phyloP scores from a whole-genome alignment of 805 yeast species.

The Candida bentonensis region DNA sequence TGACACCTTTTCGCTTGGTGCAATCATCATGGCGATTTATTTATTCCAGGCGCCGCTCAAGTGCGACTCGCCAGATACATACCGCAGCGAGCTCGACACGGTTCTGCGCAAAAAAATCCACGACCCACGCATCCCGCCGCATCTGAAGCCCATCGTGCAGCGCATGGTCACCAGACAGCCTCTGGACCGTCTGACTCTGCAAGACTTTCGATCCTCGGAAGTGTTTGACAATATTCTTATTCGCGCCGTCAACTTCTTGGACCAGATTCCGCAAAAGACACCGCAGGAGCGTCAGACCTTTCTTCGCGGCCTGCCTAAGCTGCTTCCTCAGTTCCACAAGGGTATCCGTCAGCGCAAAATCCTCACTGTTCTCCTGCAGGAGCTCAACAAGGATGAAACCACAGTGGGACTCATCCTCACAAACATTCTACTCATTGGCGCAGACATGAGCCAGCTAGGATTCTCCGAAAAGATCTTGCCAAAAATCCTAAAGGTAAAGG shows the following conservation, averaged over 20 bases:
- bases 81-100: constrained; percentile 32
- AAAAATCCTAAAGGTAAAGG: constrained; percentile 24
- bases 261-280: constrained; percentile 66
- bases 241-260: constrained; percentile 66
- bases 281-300: constrained; percentile 54
- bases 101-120: constrained; percentile 17
- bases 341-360: constrained; percentile 51
- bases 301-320: constrained; percentile 44
- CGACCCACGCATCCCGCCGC: constrained; percentile 41
- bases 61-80: constrained; percentile 15
- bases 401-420: constrained; percentile 35
- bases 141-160: constrained; percentile 35
- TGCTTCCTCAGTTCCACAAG: constrained; percentile 46
- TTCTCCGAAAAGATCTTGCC: constrained; percentile 61
- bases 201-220: constrained; percentile 54
- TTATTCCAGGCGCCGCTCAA: constrained; percentile 33
- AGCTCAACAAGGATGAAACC: constrained; percentile 26
- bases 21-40: constrained; percentile 59
- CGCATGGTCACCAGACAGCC: constrained; percentile 44
- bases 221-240: constrained; percentile 76
- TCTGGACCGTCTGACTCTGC: constrained; percentile 41
- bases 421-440: constrained; percentile 49
- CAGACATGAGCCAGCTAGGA: constrained; percentile 55
- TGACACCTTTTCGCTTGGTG: constrained; percentile 78
- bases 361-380: constrained; percentile 50